Evolutionary conservation across 768 basidiomycete genomes (phyloP).

Genomic region (Cyclocybe aegerita): DNA sequence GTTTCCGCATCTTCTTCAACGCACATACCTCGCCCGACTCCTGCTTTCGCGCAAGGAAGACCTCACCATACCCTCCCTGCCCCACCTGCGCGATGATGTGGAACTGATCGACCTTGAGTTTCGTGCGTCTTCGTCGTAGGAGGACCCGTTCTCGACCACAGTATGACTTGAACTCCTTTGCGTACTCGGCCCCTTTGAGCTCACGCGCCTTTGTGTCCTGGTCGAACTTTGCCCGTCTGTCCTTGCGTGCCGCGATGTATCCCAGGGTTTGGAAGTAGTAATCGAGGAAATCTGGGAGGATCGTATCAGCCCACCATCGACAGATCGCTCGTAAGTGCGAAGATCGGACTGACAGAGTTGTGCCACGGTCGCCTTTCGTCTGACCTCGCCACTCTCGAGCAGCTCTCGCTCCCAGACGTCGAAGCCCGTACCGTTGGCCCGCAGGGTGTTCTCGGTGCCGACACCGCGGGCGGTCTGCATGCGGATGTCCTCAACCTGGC

Average conservation of each 20-base stretch:
- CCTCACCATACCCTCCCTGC: conserved; percentile 98
- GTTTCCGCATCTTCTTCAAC: conserved; percentile 95
- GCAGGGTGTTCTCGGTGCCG: conserved; percentile 35
- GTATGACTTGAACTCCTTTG: conserved; percentile 89
- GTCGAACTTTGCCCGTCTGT: conserved; percentile 82
- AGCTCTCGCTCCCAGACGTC: conserved; percentile 87
- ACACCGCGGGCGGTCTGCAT: conserved; percentile 67
- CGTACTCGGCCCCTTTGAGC: conserved; percentile 53
- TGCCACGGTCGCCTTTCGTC: conserved; percentile 93
- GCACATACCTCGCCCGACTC: conserved; percentile 97
- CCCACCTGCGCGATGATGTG: conserved; percentile 99
- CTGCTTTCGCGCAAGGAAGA: conserved; percentile 91
- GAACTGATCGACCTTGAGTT: conserved; percentile 91
- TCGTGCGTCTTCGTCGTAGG: conserved; percentile 89
- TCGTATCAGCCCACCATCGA: neutral
- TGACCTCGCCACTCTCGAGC: conserved; percentile 83
- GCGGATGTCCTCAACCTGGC: conserved; percentile 47
- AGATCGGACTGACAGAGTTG: conserved; percentile 76
- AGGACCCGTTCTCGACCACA: conserved; percentile 91
- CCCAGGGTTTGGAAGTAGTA: conserved; percentile 97
- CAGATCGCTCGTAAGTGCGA: conserved; percentile 3
- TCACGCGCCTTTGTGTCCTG: conserved; percentile 73
- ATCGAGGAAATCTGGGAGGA: conserved; percentile 81
- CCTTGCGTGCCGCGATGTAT: conserved; percentile 84
- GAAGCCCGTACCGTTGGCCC: conserved; percentile 51